These are phyloP conservation scores for Casaregolazyma lundiana DNA, from an alignment of 1,139 yeast genomes.

Conservation along the genomic window DNA sequence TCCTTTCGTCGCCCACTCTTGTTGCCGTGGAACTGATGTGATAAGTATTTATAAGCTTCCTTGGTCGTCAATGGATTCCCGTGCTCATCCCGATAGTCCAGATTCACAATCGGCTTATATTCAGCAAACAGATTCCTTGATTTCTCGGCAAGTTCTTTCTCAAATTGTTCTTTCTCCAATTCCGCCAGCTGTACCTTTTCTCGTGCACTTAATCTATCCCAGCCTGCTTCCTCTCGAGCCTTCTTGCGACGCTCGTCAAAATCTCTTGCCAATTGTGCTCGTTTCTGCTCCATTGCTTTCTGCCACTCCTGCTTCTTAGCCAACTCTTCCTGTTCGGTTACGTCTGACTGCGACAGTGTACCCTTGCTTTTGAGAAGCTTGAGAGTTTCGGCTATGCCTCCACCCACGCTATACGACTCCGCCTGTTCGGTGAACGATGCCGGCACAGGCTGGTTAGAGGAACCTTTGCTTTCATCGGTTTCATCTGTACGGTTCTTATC, in stretches of 20 bases:
- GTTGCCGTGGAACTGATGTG: conserved; percentile 84
- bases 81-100: conserved; percentile 64
- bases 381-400: conserved; percentile 57
- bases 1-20: conserved; percentile 43
- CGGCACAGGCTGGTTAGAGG: conserved; percentile 7
- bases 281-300: conserved; percentile 20
- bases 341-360: conserved; percentile 31
- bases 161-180: conserved; percentile 36
- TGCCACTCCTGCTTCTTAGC: conserved; percentile 30
- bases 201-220: conserved; percentile 30
- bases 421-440: conserved; percentile 13
- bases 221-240: conserved; percentile 26
- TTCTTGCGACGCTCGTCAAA: conserved; percentile 34
- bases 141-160: conserved; percentile 28
- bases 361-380: conserved; percentile 47
- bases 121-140: conserved; percentile 36
- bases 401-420: conserved; percentile 38
- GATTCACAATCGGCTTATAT: conserved; percentile 61
- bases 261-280: conserved; percentile 29
- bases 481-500: not conserved
- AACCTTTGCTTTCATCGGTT: not conserved
- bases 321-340: conserved; percentile 21
- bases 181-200: conserved; percentile 37
- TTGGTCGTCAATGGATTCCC: conserved; percentile 65
- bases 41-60: conserved; percentile 79